Percentiles rank a stretch among this genome's conserved stretches.
phyloP scores from a whole-genome alignment of 345 rosid species.

The Xanthoceras sorbifolium region DNA sequence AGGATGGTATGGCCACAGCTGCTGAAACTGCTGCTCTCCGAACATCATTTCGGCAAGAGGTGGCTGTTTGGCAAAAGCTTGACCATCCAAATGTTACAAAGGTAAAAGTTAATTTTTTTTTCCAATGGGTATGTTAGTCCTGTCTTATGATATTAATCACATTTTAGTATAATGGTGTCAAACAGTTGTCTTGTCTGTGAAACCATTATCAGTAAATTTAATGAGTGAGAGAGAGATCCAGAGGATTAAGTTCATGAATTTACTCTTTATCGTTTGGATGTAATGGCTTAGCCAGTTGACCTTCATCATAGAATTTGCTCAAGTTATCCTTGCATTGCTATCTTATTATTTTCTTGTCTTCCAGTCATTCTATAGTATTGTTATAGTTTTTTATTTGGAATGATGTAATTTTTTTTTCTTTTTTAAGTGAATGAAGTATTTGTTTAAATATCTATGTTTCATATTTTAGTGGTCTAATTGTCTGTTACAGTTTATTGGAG shows the following conservation, averaged over 20 bases:
- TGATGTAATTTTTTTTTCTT: neutral
- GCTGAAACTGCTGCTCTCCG: constrained; percentile 63
- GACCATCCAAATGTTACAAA: constrained; percentile 82
- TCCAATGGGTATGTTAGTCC: neutral
- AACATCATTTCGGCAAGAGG: constrained; percentile 78
- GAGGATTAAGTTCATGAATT: constrained; percentile 1
- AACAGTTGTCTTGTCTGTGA: neutral
- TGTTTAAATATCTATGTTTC: neutral
- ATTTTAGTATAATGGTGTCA: neutral
- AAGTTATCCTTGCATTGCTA: neutral
- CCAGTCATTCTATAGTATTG: neutral
- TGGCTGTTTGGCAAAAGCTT: constrained; percentile 91
- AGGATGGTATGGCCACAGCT: constrained; percentile 61
- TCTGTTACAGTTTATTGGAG: constrained; percentile 65
- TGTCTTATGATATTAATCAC: neutral
- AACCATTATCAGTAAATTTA: neutral
- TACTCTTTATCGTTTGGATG: neutral
- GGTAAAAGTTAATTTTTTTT: constrained; percentile 31
- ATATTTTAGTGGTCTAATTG: constrained; percentile 12
- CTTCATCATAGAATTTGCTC: neutral
- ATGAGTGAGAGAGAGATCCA: neutral
- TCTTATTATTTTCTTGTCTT: neutral
- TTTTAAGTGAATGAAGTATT: neutral
- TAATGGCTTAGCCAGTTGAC: neutral
- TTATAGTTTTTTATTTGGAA: neutral